Base-by-base conservation (phyloP, 2,329 filamentous ascomycete genomes). In the Nemania bipapillata region DNA sequence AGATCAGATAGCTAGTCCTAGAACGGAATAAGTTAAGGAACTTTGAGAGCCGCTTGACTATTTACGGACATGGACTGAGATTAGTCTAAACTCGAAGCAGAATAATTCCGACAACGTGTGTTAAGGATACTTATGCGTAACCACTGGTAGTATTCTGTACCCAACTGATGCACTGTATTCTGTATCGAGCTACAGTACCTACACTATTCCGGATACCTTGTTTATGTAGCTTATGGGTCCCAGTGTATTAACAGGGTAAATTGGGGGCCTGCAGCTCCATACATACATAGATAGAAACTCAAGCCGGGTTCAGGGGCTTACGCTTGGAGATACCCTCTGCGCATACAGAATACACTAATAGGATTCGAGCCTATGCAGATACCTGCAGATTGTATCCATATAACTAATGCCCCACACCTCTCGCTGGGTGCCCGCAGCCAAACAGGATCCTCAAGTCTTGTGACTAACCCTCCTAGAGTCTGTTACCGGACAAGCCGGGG, bases 221-320 rank as follows among this genome's bases (percentile, higher is more conserved):
- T n/a, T n/a, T n/a, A n/a, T n/a, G 24, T 49, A 55, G 53, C 52
- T 37, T 40, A 55, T 24, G 53, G 22, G 30, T n/a, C n/a, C n/a
- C 53, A 40, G 53, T 37, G 53, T 40, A 59, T 65, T 37, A 28
- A 40, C 40, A 55, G 63, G 63, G 63, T 24, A 40, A 30, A 4
- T 15, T 62, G n/a, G 50, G 49, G 49, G 24, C 24, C 49, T 53
- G 67, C 64, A 70, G 35, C 66, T 40, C 8, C 35, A 12, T 40
- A 15, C 9, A 9, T 32, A 32, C 9, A 32, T 40, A 15, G 7
- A 15, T 62, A 40, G 56, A 66, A 47, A 35, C 3, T 47, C 52
- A 57, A 37, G 56, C 67, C 50, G 40, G 64, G 50, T 67, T 67
- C 67, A 70, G 67, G 67, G 67, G 67, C 60, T 52, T 32, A 37